Evolutionary conservation across 768 basidiomycete genomes (phyloP).

Genomic region (Coprinopsis cinerea): DNA sequence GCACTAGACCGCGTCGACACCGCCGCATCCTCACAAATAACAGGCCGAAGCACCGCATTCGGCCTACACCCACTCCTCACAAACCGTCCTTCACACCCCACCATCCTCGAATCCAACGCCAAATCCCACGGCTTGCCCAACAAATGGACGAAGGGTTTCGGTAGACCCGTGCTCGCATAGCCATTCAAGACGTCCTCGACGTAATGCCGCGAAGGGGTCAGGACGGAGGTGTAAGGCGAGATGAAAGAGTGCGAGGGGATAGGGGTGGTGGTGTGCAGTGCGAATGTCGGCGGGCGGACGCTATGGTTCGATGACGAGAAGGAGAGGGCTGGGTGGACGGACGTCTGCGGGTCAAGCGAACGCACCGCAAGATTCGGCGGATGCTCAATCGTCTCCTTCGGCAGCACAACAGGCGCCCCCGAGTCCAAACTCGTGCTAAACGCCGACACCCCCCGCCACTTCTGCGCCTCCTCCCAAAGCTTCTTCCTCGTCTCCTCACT

Average conservation of each 20-base stretch:
- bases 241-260: slow-evolving; percentile 53
- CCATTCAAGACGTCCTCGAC: slow-evolving; percentile 77
- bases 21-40: slow-evolving; percentile 29
- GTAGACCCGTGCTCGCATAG: slow-evolving; percentile 78
- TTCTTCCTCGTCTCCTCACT: slow-evolving; percentile 38
- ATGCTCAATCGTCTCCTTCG: not conserved
- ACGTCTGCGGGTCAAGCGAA: slow-evolving; percentile 17
- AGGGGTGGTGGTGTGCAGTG: slow-evolving; percentile 56
- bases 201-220: slow-evolving; percentile 65
- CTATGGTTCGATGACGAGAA: slow-evolving; percentile 30
- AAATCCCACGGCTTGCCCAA: slow-evolving; percentile 73
- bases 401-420: not conserved
- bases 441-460: slow-evolving; percentile 68
- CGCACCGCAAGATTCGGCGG: not conserved
- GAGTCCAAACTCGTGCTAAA: slow-evolving; percentile 14
- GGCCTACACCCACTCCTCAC: slow-evolving; percentile 61
- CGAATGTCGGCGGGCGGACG: slow-evolving; percentile 54
- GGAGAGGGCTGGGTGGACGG: slow-evolving; percentile 29
- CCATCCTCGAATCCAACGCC: slow-evolving; percentile 72
- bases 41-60: slow-evolving; percentile 57
- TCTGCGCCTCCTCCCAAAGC: slow-evolving; percentile 52
- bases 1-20: slow-evolving; percentile 11
- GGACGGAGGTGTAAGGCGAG: slow-evolving; percentile 55
- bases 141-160: slow-evolving; percentile 78
- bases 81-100: slow-evolving; percentile 59